Base-by-base conservation (phyloP, 805 yeast species). In the Candida koratica region DNA sequence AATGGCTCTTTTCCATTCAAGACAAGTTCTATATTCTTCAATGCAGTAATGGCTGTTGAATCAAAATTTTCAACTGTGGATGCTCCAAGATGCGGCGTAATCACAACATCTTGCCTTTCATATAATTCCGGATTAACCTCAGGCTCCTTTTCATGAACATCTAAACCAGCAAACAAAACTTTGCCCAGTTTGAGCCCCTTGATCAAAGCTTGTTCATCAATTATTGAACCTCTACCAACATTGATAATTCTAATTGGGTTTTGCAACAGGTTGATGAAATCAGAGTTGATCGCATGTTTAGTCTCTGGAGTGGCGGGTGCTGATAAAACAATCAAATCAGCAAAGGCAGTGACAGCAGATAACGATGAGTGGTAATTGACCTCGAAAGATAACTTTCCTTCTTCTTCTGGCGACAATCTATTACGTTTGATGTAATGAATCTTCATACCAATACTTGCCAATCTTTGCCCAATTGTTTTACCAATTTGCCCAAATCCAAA, bases 401-500 rank as follows among this genome's bases (percentile, higher is more conserved):
- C 60, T 18, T 64, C 68, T 4, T 42, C 37, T 5, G 42, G 46
- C 0, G 69, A 37, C 35, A 77, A 56, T 23, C 62, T 56, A 0
- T 64, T 62, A 47, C 88, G 67, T 46, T 81, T 82, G 37, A 75
- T 68, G 45, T 83, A 84, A 38, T 70, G 69, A 24, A 84, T 64
- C 14, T 72, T 58, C 84, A 84, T 78, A 4, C 85, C 87, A 20
- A 84, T 55, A n/a, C 60, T 61, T 32, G 61, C 35, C 40, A 84
- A 64, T 47, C 81, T 69, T 32, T 56, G 58, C 3, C 79, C 93
- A 39, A 82, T 75, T 19, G 69, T 66, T 51, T 71, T 71, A 6
- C 94, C 95, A 47, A 84, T 84, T 14, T 76, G 66, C 1, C 95
- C 94, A 48, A 84, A 79, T 0, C 94, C 95, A 3, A 82, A 74